Evolutionary conservation across 73 alveolate genomes (phyloP).

Genomic region (Uronychia binucleata): DNA sequence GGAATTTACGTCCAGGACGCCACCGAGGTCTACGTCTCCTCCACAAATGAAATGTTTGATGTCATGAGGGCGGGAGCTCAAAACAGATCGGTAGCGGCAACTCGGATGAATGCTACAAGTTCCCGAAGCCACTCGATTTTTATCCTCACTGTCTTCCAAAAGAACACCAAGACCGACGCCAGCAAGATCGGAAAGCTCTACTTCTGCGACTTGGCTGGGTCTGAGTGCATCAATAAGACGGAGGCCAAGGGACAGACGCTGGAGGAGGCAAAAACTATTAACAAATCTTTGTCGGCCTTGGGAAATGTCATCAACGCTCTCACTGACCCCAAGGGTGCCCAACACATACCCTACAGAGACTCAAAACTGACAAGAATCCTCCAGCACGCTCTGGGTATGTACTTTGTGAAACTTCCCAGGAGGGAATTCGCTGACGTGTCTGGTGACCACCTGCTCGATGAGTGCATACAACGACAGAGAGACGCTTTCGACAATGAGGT

Average conservation of each 20-base stretch:
- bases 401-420: too few relatives aligned
- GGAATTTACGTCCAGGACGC: slow-evolving; percentile 96
- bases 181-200: slow-evolving; percentile 91
- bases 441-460: slow-evolving; percentile 85
- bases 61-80: slow-evolving; percentile 92
- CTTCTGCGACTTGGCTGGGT: slow-evolving; percentile 98
- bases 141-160: slow-evolving; percentile 83
- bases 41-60: slow-evolving; percentile 89
- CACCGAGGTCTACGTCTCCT: slow-evolving; percentile 91
- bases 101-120: slow-evolving; percentile 96
- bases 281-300: slow-evolving; percentile 91
- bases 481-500: slow-evolving; percentile 91
- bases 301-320: slow-evolving; percentile 98
- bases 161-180: slow-evolving; percentile 86
- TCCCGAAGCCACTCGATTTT: slow-evolving; percentile 95
- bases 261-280: slow-evolving; percentile 95
- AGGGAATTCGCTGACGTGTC: slow-evolving; percentile 94
- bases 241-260: slow-evolving; percentile 89
- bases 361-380: slow-evolving; percentile 95
- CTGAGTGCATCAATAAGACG: slow-evolving; percentile 94
- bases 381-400: slow-evolving; percentile 92
- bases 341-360: slow-evolving; percentile 96
- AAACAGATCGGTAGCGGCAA: slow-evolving; percentile 96
- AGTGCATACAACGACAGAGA: slow-evolving; percentile 88
- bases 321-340: slow-evolving; percentile 81